A percentile compares a stretch with the other conserved stretches of the same genome.
Evolutionary conservation across 345 rosid species (phyloP).

Genomic region (Pugionium dolabratum): DNA sequence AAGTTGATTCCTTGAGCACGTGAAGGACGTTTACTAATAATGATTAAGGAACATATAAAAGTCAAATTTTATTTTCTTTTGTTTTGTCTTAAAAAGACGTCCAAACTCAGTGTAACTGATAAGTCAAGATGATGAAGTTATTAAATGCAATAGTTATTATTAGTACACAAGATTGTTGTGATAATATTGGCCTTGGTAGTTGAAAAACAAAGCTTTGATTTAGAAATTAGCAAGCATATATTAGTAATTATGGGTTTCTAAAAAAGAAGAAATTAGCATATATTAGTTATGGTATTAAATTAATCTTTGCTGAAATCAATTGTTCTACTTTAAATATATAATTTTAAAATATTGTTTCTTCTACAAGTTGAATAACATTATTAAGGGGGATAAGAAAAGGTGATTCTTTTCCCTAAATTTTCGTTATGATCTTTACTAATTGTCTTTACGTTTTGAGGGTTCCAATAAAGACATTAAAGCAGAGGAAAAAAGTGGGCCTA

Average conservation of each 20-base stretch:
- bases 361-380: neutral
- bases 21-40: conserved; percentile 32
- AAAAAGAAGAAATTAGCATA: no score
- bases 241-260: no score
- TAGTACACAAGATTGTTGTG: conserved; percentile 24
- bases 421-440: conserved; percentile 34
- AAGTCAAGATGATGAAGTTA: conserved; percentile 30
- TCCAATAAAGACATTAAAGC: conserved; percentile 44
- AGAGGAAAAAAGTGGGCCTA: conserved; percentile 38
- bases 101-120: conserved; percentile 34
- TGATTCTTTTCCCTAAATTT: conserved; percentile 29
- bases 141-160: conserved; percentile 30
- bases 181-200: conserved; percentile 24
- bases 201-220: neutral
- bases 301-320: no score
- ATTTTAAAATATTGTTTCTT: no score
- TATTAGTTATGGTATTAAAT: no score
- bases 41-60: conserved; percentile 26
- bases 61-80: conserved; percentile 8
- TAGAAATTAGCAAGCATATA: no score
- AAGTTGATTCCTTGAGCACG: conserved; percentile 37
- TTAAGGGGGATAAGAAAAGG: neutral
- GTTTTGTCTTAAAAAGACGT: conserved; percentile 25
- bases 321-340: no score
- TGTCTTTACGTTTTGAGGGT: conserved; percentile 41